Conservation (phyloP, 768 basidiomycete genomes). For the Boletus rubropictus region DNA sequence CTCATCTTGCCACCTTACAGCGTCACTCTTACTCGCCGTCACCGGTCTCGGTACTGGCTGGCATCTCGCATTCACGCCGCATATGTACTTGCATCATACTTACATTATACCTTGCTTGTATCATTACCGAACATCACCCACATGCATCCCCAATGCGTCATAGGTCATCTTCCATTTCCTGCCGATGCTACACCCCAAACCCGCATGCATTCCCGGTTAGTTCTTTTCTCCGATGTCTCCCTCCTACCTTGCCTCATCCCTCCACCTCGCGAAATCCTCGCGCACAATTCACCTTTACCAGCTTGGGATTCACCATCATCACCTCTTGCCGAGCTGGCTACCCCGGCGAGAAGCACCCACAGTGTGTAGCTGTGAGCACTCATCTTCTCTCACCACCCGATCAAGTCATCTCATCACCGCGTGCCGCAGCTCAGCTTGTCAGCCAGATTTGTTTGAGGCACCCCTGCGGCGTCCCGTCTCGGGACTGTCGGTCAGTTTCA, state of each 20-base stretch:
- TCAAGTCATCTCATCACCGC: conserved; percentile 13
- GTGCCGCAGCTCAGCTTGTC: conserved; percentile 52
- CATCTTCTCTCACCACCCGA: neutral
- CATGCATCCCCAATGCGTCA: conserved; percentile 25
- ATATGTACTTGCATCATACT: conserved; percentile 26
- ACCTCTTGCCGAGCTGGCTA: conserved; percentile 51
- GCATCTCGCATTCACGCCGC: conserved; percentile 15
- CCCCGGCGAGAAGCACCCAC: conserved; percentile 31
- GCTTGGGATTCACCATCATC: conserved; percentile 47
- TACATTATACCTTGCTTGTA: conserved; percentile 23
- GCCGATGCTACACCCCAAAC: conserved; percentile 4
- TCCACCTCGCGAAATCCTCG: conserved; percentile 29
- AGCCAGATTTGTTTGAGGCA: conserved; percentile 56
- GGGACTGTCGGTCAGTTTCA: conserved; percentile 26
- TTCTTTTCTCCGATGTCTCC: neutral
- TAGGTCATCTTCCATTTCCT: conserved; percentile 30
- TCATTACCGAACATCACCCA: conserved; percentile 18
- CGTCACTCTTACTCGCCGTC: no score
- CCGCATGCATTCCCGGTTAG: no score
- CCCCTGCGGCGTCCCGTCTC: neutral
- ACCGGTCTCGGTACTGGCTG: conserved; percentile 4
- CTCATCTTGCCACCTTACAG: conserved; percentile 8
- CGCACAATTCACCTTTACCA: conserved; percentile 57
- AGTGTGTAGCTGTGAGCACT: conserved; percentile 58
- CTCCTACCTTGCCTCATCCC: conserved; percentile 1